phyloP scores from a whole-genome alignment of 495 filamentous ascomycete genomes.

The Recurvomyces mirabilis region DNA sequence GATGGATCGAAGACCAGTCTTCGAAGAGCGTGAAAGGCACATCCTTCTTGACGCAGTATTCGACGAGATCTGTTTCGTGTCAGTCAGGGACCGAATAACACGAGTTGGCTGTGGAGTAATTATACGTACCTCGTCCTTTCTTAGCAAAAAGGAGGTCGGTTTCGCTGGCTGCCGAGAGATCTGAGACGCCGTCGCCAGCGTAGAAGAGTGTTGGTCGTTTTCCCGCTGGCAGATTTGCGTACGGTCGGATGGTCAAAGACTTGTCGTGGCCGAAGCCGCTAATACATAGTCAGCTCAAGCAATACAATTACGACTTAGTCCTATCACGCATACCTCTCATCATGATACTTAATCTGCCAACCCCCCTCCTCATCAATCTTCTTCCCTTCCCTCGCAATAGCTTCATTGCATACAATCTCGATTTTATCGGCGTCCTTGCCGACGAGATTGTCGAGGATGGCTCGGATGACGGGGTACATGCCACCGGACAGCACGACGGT shows the following conservation, averaged over 20 bases:
- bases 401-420: slow-evolving; percentile 76
- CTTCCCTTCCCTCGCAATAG: slow-evolving; percentile 54
- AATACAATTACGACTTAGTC: neutral
- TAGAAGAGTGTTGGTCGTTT: slow-evolving; percentile 63
- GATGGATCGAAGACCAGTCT: slow-evolving; percentile 64
- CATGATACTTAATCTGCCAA: slow-evolving; percentile 81
- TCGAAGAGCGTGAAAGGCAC: slow-evolving; percentile 74
- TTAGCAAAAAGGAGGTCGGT: slow-evolving; percentile 78
- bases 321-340: slow-evolving; percentile 51
- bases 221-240: slow-evolving; percentile 53
- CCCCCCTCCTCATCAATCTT: slow-evolving; percentile 64
- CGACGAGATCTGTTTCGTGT: slow-evolving; percentile 54
- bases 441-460: slow-evolving; percentile 64
- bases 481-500: slow-evolving; percentile 83
- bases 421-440: slow-evolving; percentile 63
- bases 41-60: slow-evolving; percentile 63
- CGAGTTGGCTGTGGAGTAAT: neutral
- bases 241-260: slow-evolving; percentile 72
- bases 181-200: slow-evolving; percentile 69
- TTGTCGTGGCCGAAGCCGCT: slow-evolving; percentile 92
- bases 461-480: slow-evolving; percentile 84
- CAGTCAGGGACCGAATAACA: slow-evolving; percentile 1
- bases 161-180: slow-evolving; percentile 59
- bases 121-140: slow-evolving; percentile 72
- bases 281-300: slow-evolving; percentile 18